Base-by-base conservation (phyloP, 1,284 basidiomycete genomes). In the Fomitopsis palustris region DNA sequence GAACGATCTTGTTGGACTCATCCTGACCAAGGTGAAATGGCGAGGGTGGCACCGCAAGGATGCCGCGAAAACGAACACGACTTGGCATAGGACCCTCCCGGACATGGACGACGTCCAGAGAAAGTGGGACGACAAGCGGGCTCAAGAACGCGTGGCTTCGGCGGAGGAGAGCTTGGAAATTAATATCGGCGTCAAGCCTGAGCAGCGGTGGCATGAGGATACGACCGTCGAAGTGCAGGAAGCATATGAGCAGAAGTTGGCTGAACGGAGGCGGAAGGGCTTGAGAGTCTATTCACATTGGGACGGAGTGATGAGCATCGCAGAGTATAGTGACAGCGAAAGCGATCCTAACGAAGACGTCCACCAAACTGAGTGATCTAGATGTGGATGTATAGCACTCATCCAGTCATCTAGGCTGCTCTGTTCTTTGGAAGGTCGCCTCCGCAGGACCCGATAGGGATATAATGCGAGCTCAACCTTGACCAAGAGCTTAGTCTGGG, bases 381-480 rank as follows among this genome's bases (percentile, higher is more conserved):
- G 31, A 33, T 33, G 31, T 33, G 31, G 12, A 10, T 33, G 12
- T 33, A 10, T 33, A 33, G 31, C 31, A 2, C 12, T 33, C 12
- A 10, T 33, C n/a, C n/a, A n/a, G n/a, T n/a, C n/a, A n/a, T n/a
- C n/a, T n/a, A n/a, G n/a, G n/a, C n/a, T n/a, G n/a, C n/a, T n/a
- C n/a, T n/a, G n/a, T n/a, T n/a, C n/a, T n/a, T n/a, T n/a, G n/a
- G n/a, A n/a, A n/a, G n/a, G n/a, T n/a, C n/a, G n/a, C n/a, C n/a
- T n/a, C n/a, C n/a, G n/a, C n/a, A n/a, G n/a, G n/a, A n/a, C n/a
- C 4, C 12, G 53, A 41, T 37, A 21, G 41, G 85, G 89, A 67
- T 89, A 89, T 63, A 74, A 83, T 62, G 85, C 87, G 0, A 60
- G 67, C 27, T 66, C 64, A 4, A 19, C 67, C 65, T 23, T 70